phyloP scores from a whole-genome alignment of 129 eudicot species.

The Helichrysum umbraculigerum region DNA sequence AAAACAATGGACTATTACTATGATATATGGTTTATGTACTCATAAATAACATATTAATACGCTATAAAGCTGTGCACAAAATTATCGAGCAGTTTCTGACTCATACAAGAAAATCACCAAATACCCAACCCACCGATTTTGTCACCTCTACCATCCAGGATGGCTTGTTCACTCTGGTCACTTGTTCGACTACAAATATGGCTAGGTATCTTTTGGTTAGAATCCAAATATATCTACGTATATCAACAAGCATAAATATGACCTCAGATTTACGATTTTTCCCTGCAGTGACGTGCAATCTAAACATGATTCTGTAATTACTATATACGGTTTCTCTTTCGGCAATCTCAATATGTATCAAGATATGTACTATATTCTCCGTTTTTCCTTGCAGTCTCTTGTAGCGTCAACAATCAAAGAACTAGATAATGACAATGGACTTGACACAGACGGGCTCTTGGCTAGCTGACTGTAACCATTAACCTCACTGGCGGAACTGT shows the following conservation, averaged over 20 bases:
- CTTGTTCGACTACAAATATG: neutral
- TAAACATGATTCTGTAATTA: neutral
- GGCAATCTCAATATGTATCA: neutral
- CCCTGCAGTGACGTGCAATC: no score
- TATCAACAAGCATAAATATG: neutral
- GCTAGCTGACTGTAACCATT: constrained; percentile 30
- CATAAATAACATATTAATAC: neutral
- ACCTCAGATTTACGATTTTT: neutral
- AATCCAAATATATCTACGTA: neutral
- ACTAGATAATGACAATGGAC: constrained; percentile 38
- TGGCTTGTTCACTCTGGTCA: no score
- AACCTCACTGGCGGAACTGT: neutral
- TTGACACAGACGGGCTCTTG: constrained; percentile 33
- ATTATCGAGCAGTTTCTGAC: neutral
- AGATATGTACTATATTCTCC: neutral
- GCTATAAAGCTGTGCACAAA: no score
- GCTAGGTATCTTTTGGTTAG: neutral
- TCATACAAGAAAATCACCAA: no score
- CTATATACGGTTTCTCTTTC: neutral
- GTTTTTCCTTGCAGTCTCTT: constrained; percentile 49
- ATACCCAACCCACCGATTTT: neutral
- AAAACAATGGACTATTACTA: no score
- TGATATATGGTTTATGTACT: neutral
- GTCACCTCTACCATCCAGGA: neutral
- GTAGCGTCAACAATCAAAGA: constrained; percentile 54